Evolutionary conservation across 768 basidiomycete species (phyloP).

Genomic region (Mycena kentingensis): DNA sequence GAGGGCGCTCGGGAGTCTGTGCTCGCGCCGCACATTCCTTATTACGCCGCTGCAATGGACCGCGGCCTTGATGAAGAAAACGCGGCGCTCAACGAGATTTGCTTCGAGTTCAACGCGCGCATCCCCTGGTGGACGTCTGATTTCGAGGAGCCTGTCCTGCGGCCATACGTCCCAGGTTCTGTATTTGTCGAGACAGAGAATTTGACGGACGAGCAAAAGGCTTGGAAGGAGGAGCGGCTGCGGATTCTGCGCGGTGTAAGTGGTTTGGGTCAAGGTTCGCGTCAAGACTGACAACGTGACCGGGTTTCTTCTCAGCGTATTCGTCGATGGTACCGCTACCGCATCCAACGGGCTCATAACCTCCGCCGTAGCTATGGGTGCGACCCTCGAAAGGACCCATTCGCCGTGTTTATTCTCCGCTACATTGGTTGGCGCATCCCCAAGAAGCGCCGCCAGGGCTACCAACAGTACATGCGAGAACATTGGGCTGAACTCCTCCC

Average conservation of each 20-base stretch:
- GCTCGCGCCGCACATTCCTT: not conserved
- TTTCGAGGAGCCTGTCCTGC: constrained; percentile 2
- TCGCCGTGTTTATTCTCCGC: not conserved
- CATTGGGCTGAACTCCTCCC: not conserved
- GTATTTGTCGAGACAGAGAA: not conserved
- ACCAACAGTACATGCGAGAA: not conserved
- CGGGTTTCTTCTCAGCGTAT: constrained; percentile 1
- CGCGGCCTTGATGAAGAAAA: not conserved
- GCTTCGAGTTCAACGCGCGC: not conserved
- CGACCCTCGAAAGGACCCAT: not conserved
- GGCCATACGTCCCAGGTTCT: not conserved
- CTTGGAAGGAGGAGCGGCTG: not conserved
- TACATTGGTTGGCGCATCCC: not conserved
- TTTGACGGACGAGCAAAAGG: not conserved
- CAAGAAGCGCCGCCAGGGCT: not conserved
- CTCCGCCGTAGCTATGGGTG: not conserved
- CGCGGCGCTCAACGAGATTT: not conserved
- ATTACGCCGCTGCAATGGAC: constrained; percentile 2
- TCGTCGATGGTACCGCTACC: constrained; percentile 9
- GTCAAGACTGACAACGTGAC: not conserved
- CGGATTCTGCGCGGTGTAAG: not conserved
- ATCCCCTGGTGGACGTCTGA: not conserved
- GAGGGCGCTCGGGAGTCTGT: constrained; percentile 1
- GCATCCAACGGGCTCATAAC: not conserved
- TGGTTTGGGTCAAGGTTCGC: not conserved